Base-by-base conservation (phyloP, 306 rosid genomes). In the Prinsepia uniflora region DNA sequence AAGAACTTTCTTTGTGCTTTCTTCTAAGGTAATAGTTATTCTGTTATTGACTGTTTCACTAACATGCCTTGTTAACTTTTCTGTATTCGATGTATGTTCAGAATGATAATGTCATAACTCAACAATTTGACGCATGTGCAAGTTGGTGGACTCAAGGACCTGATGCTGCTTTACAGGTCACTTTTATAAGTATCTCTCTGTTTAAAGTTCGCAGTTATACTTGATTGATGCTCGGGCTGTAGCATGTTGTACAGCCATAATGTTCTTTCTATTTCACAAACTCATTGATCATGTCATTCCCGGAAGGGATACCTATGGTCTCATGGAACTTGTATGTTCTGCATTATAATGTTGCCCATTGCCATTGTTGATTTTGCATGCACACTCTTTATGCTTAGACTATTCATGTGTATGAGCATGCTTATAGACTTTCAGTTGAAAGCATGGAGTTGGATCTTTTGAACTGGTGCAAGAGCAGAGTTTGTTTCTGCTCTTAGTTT, bases 131-230 rank as follows among this genome's bases (percentile, higher is more conserved):
- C 66, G 98, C 90, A 56, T 90, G 97, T 87, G 98, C 97, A 60
- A 94, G 98, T 83, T 94, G 98, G 98, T 94, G 98, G 98, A 94
- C 98, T 68, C 98, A 94, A 81, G 98, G 98, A 68, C 98, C 96
- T 64, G 87, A 87, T 86, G 87, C 97, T 80, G 68, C 79, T 56
- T 73, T 94, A 84, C 98, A 89, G 98, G 98, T 94, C 88, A 79
- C 72, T 49, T 68, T 72, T 76, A 43, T 44, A 15, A 60, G 43
- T 64, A 65, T 65, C 59, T 75, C 74, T 75, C 5, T 75, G 39
- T 54, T 24, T n/a, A 39, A 41, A 44, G 17, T 24, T 14, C 36
- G 5, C 46, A 6, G 2, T 58, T 2, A 36, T 36, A 58, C 18
- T 70, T 60, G 15, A 68, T 75, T 61, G 56, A 69, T 17, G 63